Evolutionary conservation across 352 stramenopile genomes (phyloP).

Genomic region (Sclerospora graminicola): DNA sequence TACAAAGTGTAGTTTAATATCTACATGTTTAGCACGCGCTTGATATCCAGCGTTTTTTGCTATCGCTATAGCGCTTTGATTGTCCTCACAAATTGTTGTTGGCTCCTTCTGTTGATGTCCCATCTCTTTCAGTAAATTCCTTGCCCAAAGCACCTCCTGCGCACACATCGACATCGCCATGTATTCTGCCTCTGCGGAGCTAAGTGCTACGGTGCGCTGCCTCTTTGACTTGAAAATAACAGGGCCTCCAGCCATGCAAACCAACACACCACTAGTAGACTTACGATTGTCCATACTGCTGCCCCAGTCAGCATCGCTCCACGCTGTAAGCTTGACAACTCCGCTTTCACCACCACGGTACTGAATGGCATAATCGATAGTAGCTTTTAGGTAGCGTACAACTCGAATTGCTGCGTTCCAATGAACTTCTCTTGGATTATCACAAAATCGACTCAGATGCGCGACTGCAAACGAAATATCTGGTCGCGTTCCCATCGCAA

Average conservation of each 20-base stretch:
- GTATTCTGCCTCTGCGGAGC: constrained; percentile 18
- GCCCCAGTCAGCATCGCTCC: background rate
- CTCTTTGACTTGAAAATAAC: constrained; percentile 1
- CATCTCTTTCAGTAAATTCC: constrained; percentile 8
- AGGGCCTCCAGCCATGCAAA: background rate
- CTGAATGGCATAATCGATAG: background rate
- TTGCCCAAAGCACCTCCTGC: constrained; percentile 13
- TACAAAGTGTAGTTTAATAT: constrained; percentile 18
- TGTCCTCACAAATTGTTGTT: constrained; percentile 15
- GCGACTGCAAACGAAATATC: constrained; percentile 13
- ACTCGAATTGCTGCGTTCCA: constrained; percentile 19
- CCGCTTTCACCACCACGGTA: background rate
- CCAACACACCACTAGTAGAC: background rate
- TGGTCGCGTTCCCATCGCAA: background rate
- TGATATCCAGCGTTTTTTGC: constrained; percentile 19
- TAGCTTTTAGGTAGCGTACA: constrained; percentile 18
- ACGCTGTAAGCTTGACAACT: background rate
- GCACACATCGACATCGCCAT: constrained; percentile 13
- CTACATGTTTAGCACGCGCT: constrained; percentile 12
- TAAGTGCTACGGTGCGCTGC: constrained; percentile 16
- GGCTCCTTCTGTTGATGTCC: background rate
- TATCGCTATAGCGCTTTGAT: constrained; percentile 14
- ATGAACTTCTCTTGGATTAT: background rate
- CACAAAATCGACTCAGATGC: background rate
- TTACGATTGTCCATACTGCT: background rate